Base-by-base conservation (phyloP, 2,329 filamentous ascomycete genomes). In the Talaromyces piceae region DNA sequence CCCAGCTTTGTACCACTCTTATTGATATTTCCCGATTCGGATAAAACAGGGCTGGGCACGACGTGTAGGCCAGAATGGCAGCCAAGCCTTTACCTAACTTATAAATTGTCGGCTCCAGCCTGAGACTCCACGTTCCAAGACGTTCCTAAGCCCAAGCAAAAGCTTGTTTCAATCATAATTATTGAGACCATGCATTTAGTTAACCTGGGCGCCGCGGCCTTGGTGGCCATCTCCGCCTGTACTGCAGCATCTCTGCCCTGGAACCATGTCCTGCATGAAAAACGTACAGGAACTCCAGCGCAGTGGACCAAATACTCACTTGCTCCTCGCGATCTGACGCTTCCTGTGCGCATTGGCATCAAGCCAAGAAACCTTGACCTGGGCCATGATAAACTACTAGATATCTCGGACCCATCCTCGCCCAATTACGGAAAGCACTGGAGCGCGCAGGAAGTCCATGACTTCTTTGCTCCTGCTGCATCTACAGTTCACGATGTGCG, bases 351-450 rank as follows among this genome's bases (percentile, higher is more conserved):
- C 22, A 37, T 50, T 11, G 47, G 12, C 25, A 26, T 50, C 18
- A 30, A 20, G 25, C 20, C 26, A 5, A 25, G 16, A 37, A 37
- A 50, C 22, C n/a, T 43, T 6, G 37, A 50, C 8, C 2, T 31
- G 27, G 47, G 47, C n/a, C 39, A 50, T 45, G 26, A 37, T 9
- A 16, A 33, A n/a, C 39, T 50, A 4, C 44, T 50, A 41, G 41
- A 45, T 0, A 50, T 50, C 22, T 50, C 47, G 16, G 5, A 31
- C 27, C 47, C 47, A n/a, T 9, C 11, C 4, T 50, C 47, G 7
- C 16, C 26, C 9, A 50, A 50, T 12, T 50, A 31, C 27, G 47
- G 47, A 20, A 50, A 45, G 16, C 28, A 50, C 28, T 37, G 39
- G 47, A 50, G 9, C 39, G 13, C 39, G 2, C 5, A 43, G 23